These are phyloP conservation scores for Podila epicladia DNA, from an alignment of 192 early-diverging fungal species.

Conservation along the genomic window DNA sequence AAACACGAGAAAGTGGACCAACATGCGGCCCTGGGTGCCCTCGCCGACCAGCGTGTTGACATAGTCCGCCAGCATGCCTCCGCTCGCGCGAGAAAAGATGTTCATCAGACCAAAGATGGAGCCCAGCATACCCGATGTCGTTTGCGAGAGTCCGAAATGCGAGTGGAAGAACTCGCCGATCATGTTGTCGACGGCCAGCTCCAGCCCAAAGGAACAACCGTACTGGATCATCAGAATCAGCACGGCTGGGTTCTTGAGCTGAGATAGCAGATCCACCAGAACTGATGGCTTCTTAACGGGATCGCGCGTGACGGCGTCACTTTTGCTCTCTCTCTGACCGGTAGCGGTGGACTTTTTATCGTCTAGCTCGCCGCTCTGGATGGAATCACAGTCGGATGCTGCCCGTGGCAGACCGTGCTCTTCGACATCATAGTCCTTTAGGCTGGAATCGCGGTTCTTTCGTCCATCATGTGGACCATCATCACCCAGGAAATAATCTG, in stretches of 20 bases:
- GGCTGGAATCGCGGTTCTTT: constrained; percentile 11
- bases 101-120: constrained; percentile 75
- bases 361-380: background rate
- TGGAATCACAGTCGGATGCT: constrained; percentile 13
- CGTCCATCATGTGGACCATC: constrained; percentile 55
- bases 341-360: constrained; percentile 2
- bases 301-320: background rate
- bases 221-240: constrained; percentile 65
- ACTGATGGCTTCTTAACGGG: background rate
- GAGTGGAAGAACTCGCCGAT: constrained; percentile 58
- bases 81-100: constrained; percentile 68
- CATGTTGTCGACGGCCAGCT: constrained; percentile 67
- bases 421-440: constrained; percentile 11
- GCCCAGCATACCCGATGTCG: constrained; percentile 56
- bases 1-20: constrained; percentile 59
- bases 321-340: background rate
- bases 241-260: constrained; percentile 48
- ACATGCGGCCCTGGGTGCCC: constrained; percentile 58
- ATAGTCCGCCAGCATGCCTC: constrained; percentile 66
- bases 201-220: constrained; percentile 71
- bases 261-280: constrained; percentile 13
- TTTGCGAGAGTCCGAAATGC: constrained; percentile 54
- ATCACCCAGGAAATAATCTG: constrained; percentile 50
- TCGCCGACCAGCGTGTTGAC: constrained; percentile 29
- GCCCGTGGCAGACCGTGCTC: constrained; percentile 23